These are phyloP conservation scores for Geotrichum reessii DNA, from an alignment of 1,139 yeast genomes.

Conservation along the genomic window DNA sequence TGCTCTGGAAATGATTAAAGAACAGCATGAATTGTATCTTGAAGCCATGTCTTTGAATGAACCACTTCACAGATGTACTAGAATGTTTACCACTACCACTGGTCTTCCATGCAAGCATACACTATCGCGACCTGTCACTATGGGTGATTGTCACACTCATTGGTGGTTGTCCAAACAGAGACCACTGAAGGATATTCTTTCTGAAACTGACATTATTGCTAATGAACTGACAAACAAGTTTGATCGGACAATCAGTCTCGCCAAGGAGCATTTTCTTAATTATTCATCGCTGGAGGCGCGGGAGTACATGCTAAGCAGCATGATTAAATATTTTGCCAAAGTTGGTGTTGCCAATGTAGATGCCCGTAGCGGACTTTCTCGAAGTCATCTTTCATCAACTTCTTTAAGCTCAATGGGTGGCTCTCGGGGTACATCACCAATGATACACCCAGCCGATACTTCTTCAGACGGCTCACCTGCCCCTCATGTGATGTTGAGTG, in stretches of 20 bases:
- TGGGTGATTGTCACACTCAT: slow-evolving; percentile 19
- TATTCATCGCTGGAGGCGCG: slow-evolving; percentile 14
- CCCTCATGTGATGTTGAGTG: neutral
- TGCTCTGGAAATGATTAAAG: slow-evolving; percentile 19
- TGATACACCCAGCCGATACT: neutral
- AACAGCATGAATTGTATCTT: slow-evolving; percentile 19
- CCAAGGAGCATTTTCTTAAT: slow-evolving; percentile 16
- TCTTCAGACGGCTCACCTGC: slow-evolving; percentile 3
- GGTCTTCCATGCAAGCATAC: slow-evolving; percentile 20
- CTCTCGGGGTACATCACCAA: slow-evolving; percentile 5
- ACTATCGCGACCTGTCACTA: slow-evolving; percentile 17
- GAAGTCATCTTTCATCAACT: neutral
- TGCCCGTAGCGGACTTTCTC: slow-evolving; percentile 1
- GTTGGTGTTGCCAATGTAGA: slow-evolving; percentile 14
- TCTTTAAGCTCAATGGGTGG: neutral
- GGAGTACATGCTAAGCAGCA: slow-evolving; percentile 12
- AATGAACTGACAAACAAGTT: slow-evolving; percentile 15
- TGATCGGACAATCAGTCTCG: slow-evolving; percentile 14
- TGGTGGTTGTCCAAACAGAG: slow-evolving; percentile 18
- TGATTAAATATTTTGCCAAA: slow-evolving; percentile 13
- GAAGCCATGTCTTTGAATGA: slow-evolving; percentile 13
- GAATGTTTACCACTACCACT: slow-evolving; percentile 19
- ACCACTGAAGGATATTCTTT: slow-evolving; percentile 6
- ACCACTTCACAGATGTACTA: slow-evolving; percentile 16
- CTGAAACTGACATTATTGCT: slow-evolving; percentile 11